Evolutionary conservation across 2,329 filamentous ascomycete genomes (phyloP).

Genomic region (Colletotrichum liaoningense): DNA sequence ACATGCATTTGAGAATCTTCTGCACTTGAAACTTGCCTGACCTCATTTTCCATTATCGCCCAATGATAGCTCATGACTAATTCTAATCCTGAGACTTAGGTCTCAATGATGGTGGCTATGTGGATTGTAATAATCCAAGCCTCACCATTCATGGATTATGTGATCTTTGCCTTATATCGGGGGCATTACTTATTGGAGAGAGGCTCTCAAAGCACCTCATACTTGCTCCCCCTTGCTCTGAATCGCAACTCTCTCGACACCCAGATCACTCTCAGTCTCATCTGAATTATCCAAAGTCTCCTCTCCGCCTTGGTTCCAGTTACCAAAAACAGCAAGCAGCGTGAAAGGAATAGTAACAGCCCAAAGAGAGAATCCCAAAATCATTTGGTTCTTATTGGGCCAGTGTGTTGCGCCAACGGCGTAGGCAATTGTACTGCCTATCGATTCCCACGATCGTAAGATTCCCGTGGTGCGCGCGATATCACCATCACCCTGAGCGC

Average conservation of each 20-base stretch:
- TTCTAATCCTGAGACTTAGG: too few relatives aligned
- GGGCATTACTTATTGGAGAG: not conserved
- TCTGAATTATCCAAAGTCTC: not conserved
- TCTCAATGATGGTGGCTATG: too few relatives aligned
- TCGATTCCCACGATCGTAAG: conserved; percentile 25
- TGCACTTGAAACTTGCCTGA: too few relatives aligned
- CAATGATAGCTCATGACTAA: too few relatives aligned
- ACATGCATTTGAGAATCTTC: too few relatives aligned
- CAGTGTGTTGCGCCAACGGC: conserved; percentile 23
- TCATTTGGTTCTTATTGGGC: conserved; percentile 32
- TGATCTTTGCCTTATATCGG: not conserved
- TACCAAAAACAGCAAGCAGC: conserved; percentile 25
- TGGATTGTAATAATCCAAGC: too few relatives aligned
- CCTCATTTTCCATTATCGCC: too few relatives aligned
- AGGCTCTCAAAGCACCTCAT: not conserved
- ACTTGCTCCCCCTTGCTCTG: conserved; percentile 3
- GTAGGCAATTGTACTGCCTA: conserved; percentile 26
- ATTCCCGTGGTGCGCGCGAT: conserved; percentile 27
- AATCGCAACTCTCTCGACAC: conserved; percentile 2
- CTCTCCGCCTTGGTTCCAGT: conserved; percentile 15
- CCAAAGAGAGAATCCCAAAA: conserved; percentile 24
- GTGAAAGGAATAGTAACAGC: conserved; percentile 22
- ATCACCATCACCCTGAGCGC: conserved; percentile 27
- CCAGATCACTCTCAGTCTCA: conserved; percentile 15
- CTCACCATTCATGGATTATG: too few relatives aligned